These are phyloP conservation scores for Pseudomonodictys pantanalensis DNA, from an alignment of 495 filamentous ascomycete genomes.

Conservation along the genomic window DNA sequence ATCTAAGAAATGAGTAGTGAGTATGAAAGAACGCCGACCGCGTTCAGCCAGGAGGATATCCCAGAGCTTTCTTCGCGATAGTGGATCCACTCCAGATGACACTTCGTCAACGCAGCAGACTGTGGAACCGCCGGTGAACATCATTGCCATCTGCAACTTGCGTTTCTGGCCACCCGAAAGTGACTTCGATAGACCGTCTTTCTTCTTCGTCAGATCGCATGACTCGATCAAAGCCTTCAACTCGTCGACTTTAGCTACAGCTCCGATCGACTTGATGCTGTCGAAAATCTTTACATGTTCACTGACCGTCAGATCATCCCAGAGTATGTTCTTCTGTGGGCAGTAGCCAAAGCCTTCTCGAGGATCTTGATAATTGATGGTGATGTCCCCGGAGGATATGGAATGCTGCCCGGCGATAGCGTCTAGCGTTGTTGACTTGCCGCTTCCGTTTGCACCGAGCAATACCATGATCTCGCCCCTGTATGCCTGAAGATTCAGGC, in stretches of 20 bases:
- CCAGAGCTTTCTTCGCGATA: constrained; percentile 83
- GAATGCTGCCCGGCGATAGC: constrained; percentile 75
- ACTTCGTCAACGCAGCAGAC: constrained; percentile 91
- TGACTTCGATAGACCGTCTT: constrained; percentile 63
- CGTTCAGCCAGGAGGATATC: constrained; percentile 81
- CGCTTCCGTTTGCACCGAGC: constrained; percentile 81
- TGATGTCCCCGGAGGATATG: constrained; percentile 68
- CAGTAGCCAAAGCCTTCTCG: constrained; percentile 67
- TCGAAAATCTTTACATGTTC: constrained; percentile 84
- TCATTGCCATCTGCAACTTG: constrained; percentile 86
- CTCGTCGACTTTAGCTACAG: constrained; percentile 45
- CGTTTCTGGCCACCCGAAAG: constrained; percentile 87
- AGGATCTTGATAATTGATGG: constrained; percentile 63
- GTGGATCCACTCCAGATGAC: constrained; percentile 76
- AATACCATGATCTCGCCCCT: constrained; percentile 79
- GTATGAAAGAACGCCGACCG: constrained; percentile 71
- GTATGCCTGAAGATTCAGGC: constrained; percentile 62
- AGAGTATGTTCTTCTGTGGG: constrained; percentile 77
- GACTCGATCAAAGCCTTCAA: constrained; percentile 58
- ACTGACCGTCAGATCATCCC: constrained; percentile 78
- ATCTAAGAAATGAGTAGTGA: constrained; percentile 66
- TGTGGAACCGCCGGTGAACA: constrained; percentile 81
- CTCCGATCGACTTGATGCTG: constrained; percentile 60
- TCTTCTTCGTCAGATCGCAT: constrained; percentile 73
- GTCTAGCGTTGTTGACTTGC: constrained; percentile 85